Base-by-base conservation (phyloP, 495 filamentous ascomycete genomes). In the Glutinoglossum americanum region DNA sequence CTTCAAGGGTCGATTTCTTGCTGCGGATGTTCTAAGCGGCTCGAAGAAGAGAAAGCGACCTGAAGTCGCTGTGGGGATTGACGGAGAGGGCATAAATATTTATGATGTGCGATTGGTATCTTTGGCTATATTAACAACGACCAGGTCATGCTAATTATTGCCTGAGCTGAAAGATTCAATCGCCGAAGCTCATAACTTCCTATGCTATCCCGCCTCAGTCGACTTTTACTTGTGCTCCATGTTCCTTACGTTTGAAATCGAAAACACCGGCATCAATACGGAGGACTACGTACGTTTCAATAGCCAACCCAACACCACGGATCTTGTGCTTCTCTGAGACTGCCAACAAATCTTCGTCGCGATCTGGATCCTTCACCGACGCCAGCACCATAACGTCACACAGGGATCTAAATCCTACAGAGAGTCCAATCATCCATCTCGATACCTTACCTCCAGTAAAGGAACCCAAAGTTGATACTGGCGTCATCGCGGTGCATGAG, bases 61-160 rank as follows among this genome's bases (percentile, higher is more conserved):
- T 63, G 93, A 99, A 69, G 69, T 97, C 56, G 84, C 78, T 13
- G 80, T 92, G 9, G 85, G 84, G 9, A 80, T 95, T 63, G 88
- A 99, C 70, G 88, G 89, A 57, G 88, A 95, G 65, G 83, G 85
- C 15, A 75, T 96, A 15, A 92, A 88, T 66, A 80, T 99, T 51
- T 96, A 96, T 71, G 84, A 95, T 75, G 90, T 98, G 70, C 60
- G 75, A 1, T 45, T 45, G 41, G 21, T 21, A 5, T n/a, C n/a
- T 45, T 21, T 45, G 28, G 1, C 23, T 17, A 17, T 6, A n/a
- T 55, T 60, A 41, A 7, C 17, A 45, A 21, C n/a, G 17, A 10
- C 17, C 27, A 55, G 55, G n/a, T 37, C 60, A 59, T 67, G 61
- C 30, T 33, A 13, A n/a, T 59, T 3, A 57, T 0, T 6, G 15